Conservation (phyloP, 768 basidiomycete species). For the Leucogyrophana mollusca region DNA sequence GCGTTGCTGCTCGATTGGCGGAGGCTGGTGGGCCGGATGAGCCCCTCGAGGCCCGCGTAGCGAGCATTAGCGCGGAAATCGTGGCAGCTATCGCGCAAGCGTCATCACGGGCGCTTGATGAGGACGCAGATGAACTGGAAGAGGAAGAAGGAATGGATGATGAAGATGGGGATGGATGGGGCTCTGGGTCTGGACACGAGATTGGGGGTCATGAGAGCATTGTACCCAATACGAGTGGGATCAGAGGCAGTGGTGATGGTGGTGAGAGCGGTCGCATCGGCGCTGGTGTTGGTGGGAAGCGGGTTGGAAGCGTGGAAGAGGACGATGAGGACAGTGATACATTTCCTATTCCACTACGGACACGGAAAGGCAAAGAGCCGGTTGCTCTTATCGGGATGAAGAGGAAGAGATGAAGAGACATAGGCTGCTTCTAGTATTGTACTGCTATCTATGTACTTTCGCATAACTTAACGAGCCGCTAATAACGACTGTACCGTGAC, state of each 20-base stretch:
- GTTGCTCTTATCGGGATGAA: constrained; percentile 50
- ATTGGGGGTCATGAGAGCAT: constrained; percentile 48
- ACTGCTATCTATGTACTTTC: constrained; percentile 3
- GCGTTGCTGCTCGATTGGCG: constrained; percentile 27
- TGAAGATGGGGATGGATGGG: constrained; percentile 39
- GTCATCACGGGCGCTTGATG: constrained; percentile 58
- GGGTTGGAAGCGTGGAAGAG: constrained; percentile 38
- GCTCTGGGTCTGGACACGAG: constrained; percentile 48
- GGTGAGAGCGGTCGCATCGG: constrained; percentile 8
- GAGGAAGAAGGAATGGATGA: constrained; percentile 40
- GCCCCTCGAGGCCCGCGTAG: constrained; percentile 60
- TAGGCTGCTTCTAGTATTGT: constrained; percentile 1
- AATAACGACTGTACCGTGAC: no score
- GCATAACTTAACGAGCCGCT: constrained; percentile 9
- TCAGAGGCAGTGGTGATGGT: constrained; percentile 41
- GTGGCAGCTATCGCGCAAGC: constrained; percentile 79
- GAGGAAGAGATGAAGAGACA: constrained; percentile 58
- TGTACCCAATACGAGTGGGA: constrained; percentile 62
- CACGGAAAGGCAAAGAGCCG: constrained; percentile 60
- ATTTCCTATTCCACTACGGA: constrained; percentile 71
- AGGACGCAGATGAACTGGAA: constrained; percentile 46
- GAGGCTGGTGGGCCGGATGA: constrained; percentile 35
- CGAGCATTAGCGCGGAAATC: constrained; percentile 78
- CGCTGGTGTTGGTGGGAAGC: constrained; percentile 14
- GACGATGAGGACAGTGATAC: constrained; percentile 70